Percentiles rank a stretch among this genome's conserved stretches.
Conservation (phyloP, 75 land plant genomes). For the Cunninghamia lanceolata region DNA sequence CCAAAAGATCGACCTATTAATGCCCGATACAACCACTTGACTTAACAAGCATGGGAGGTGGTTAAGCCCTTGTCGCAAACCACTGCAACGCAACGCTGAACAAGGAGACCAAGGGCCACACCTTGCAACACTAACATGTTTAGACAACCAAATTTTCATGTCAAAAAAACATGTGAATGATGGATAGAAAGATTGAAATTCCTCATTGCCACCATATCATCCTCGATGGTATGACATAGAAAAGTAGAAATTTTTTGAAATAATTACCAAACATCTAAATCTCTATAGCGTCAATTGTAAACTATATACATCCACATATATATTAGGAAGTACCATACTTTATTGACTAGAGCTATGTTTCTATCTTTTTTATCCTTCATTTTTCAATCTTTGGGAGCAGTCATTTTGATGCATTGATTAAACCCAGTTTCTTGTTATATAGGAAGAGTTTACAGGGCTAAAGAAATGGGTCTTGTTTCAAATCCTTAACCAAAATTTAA, state of each 20-base stretch:
- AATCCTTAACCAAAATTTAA: not conserved
- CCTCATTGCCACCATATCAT: not conserved
- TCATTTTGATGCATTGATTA: not conserved
- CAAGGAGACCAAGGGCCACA: too few relatives aligned
- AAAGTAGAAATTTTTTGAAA: not conserved
- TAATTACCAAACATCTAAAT: not conserved
- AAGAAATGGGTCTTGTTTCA: not conserved
- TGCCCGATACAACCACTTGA: too few relatives aligned
- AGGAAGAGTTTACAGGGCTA: not conserved
- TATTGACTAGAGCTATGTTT: too few relatives aligned
- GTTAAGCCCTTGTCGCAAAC: too few relatives aligned
- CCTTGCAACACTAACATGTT: not conserved
- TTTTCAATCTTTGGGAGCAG: not conserved
- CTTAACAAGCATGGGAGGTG: too few relatives aligned
- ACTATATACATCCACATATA: not conserved
- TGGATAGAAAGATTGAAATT: slow-evolving; percentile 1
- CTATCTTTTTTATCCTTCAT: not conserved
- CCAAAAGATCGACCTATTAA: too few relatives aligned
- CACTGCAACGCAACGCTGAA: too few relatives aligned
- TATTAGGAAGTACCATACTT: not conserved
- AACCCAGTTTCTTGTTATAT: not conserved
- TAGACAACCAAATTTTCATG: not conserved
- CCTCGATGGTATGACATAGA: not conserved
- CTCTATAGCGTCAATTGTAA: not conserved
- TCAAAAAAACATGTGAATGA: not conserved